Evolutionary conservation across 345 rosid species (phyloP).

Genomic region (Rhizophora mangle): DNA sequence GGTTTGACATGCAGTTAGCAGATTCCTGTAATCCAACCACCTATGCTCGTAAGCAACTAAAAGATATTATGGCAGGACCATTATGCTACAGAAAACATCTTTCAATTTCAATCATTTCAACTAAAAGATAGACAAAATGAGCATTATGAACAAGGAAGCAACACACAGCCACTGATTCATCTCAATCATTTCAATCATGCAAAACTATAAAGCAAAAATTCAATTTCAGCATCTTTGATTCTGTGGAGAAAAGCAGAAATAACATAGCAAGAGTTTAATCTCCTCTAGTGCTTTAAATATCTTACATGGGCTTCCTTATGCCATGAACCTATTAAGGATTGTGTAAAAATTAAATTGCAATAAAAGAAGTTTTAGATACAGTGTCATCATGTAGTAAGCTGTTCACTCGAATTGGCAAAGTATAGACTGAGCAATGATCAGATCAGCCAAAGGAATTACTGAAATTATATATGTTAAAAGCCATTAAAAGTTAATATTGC

Average conservation of each 20-base stretch:
- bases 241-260: not conserved
- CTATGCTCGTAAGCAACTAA: not conserved
- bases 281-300: not conserved
- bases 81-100: not conserved
- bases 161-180: too few species aligned
- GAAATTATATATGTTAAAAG: too few species aligned
- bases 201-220: conserved; percentile 5
- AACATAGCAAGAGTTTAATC: not conserved
- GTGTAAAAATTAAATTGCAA: not conserved
- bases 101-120: too few species aligned
- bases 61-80: not conserved
- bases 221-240: not conserved
- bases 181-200: not conserved
- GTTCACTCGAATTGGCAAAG: not conserved
- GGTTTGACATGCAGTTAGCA: conserved; percentile 37
- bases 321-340: not conserved
- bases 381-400: too few species aligned
- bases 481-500: too few species aligned
- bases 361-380: not conserved
- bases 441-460: not conserved
- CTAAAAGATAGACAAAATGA: not conserved
- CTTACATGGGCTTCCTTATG: not conserved
- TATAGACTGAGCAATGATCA: not conserved
- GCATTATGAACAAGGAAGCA: not conserved
- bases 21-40: conserved; percentile 40